phyloP scores from a whole-genome alignment of 1,284 basidiomycete species.

The Ceratorhiza oryzae-sativae region DNA sequence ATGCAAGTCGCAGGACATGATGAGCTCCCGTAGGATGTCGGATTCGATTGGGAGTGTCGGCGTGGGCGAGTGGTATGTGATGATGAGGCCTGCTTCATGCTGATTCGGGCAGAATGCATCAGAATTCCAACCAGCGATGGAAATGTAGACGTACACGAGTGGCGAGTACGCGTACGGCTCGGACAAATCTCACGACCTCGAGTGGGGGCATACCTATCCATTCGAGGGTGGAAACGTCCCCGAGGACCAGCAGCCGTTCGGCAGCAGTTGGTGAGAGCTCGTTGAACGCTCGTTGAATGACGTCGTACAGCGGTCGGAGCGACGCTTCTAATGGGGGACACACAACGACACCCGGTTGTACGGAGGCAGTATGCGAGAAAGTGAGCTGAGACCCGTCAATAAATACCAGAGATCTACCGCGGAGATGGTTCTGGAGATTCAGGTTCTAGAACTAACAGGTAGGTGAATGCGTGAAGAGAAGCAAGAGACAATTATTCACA shows the following conservation, averaged over 20 bases:
- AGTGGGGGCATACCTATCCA: conserved; percentile 66
- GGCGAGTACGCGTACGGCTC: conserved; percentile 64
- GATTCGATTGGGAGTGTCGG: conserved; percentile 52
- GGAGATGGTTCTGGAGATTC: conserved; percentile 58
- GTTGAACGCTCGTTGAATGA: conserved; percentile 10
- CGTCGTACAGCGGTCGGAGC: conserved; percentile 33
- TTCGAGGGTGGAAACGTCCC: conserved; percentile 68
- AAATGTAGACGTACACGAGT: conserved; percentile 55
- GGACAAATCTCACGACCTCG: conserved; percentile 62
- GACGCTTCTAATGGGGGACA: conserved; percentile 11
- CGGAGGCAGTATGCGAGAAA: background rate
- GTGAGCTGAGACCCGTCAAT: conserved; percentile 55
- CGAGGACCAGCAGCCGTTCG: conserved; percentile 62
- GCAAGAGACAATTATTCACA: conserved; percentile 52
- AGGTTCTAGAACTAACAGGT: conserved; percentile 55
- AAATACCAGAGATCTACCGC: conserved; percentile 58
- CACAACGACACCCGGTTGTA: conserved; percentile 10
- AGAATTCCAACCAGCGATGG: background rate
- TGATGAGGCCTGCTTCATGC: conserved; percentile 60
- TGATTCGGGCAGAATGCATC: conserved; percentile 45
- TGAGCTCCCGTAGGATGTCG: conserved; percentile 61
- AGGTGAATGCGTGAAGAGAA: background rate
- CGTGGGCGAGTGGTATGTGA: conserved; percentile 67
- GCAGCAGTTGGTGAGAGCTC: background rate
- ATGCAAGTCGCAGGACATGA: conserved; percentile 68